Evolutionary conservation across 768 basidiomycete species (phyloP).

Genomic region (Russula dissimulans): DNA sequence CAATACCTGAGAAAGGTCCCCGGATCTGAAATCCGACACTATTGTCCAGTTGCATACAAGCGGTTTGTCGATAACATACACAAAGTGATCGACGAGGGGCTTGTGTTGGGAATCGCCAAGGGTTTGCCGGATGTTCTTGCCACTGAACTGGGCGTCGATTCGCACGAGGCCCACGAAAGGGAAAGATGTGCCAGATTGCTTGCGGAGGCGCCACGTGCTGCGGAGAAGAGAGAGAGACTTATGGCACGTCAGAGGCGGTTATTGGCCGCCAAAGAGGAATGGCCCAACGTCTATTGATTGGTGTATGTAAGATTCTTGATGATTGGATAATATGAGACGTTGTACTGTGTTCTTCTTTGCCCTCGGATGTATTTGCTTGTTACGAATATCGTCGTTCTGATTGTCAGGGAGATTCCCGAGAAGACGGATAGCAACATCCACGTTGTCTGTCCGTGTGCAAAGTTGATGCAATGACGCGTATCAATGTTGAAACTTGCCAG

Average conservation of each 20-base stretch:
- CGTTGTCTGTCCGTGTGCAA: background rate
- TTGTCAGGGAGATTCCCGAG: background rate
- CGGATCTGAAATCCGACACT: background rate
- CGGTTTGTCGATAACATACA: conserved; percentile 38
- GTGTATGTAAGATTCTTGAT: background rate
- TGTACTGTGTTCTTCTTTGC: background rate
- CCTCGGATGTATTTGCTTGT: background rate
- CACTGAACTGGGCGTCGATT: conserved; percentile 43
- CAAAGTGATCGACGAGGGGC: conserved; percentile 38
- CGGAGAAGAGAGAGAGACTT: conserved; percentile 39
- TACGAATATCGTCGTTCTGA: background rate
- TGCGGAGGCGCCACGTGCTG: conserved; percentile 39
- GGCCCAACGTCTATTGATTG: conserved; percentile 20
- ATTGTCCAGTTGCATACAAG: conserved; percentile 36
- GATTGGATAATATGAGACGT: background rate
- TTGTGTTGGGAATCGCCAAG: conserved; percentile 43
- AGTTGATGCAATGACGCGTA: background rate
- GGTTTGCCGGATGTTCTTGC: conserved; percentile 39
- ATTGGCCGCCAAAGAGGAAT: conserved; percentile 36
- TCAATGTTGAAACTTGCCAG: conserved; percentile 5
- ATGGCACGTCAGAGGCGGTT: conserved; percentile 44
- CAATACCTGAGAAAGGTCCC: background rate
- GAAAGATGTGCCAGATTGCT: conserved; percentile 43
- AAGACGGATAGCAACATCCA: background rate
- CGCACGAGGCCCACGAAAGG: conserved; percentile 35